These are phyloP conservation scores for Biscutella laevigata DNA, from an alignment of 441 rosid genomes.

Conservation along the genomic window DNA sequence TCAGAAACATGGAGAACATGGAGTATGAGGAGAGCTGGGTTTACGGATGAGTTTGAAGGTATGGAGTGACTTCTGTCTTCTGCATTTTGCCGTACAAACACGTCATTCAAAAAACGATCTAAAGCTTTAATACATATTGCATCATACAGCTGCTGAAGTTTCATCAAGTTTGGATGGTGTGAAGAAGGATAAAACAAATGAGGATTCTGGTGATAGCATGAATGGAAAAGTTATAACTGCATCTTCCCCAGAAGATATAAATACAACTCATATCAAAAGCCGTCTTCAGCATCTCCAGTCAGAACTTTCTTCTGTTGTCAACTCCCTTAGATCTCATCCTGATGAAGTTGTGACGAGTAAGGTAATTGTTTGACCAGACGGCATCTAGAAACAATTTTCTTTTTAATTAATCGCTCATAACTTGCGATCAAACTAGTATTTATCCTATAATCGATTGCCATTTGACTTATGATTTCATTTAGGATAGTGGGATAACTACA, in stretches of 20 bases:
- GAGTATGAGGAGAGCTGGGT: slow-evolving; percentile 63
- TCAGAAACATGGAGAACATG: slow-evolving; percentile 62
- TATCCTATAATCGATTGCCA: not conserved
- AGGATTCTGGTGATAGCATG: slow-evolving; percentile 23
- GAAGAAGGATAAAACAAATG: slow-evolving; percentile 23
- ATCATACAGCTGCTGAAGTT: slow-evolving; percentile 49
- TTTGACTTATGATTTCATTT: slow-evolving; percentile 13
- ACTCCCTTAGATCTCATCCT: slow-evolving; percentile 43
- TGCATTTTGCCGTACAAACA: not conserved
- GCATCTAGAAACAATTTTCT: not conserved
- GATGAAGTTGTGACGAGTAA: slow-evolving; percentile 30
- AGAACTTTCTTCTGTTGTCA: slow-evolving; percentile 72
- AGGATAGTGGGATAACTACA: slow-evolving; percentile 23
- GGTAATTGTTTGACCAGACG: slow-evolving; percentile 26
- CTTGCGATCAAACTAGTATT: not conserved
- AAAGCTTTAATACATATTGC: slow-evolving; percentile 1
- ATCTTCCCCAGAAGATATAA: slow-evolving; percentile 25
- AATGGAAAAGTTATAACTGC: slow-evolving; percentile 25
- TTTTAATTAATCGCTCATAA: no score
- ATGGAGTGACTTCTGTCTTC: slow-evolving; percentile 13
- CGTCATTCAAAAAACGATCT: not conserved
- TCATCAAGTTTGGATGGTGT: slow-evolving; percentile 14
- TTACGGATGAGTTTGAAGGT: slow-evolving; percentile 61
- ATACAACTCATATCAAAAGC: slow-evolving; percentile 35
- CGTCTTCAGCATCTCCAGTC: slow-evolving; percentile 61